Evolutionary conservation across 805 yeast genomes (phyloP).

Genomic region (Yamadazyma laniorum): DNA sequence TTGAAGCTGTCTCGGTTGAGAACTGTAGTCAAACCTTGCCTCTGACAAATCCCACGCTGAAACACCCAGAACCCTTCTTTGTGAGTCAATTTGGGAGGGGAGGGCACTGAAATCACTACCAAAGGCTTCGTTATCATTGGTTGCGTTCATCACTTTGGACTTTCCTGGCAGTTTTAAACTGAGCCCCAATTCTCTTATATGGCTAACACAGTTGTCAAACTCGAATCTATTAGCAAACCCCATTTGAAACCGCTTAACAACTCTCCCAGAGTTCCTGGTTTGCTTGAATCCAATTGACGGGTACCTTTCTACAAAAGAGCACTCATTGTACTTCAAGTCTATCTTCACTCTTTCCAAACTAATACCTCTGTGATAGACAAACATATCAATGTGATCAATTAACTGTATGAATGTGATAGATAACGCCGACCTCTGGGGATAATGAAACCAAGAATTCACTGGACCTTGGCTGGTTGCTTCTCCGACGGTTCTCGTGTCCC

Average conservation of each 20-base stretch:
- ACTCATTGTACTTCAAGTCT: not conserved
- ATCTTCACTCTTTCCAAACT: conserved; percentile 10
- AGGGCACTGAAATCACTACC: no score
- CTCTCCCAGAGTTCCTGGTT: conserved; percentile 17
- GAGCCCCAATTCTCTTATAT: conserved; percentile 2
- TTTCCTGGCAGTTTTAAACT: not conserved
- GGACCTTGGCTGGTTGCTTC: not conserved
- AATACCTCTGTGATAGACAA: conserved; percentile 11
- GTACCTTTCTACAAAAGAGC: conserved; percentile 19
- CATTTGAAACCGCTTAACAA: conserved; percentile 28
- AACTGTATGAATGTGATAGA: conserved; percentile 10
- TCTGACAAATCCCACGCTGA: not conserved
- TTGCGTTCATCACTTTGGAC: no score
- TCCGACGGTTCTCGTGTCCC: conserved; percentile 1
- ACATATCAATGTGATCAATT: conserved; percentile 10
- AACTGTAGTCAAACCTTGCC: no score
- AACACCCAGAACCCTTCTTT: not conserved
- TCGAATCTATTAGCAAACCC: conserved; percentile 16
- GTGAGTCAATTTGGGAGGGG: no score
- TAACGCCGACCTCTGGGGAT: conserved; percentile 21
- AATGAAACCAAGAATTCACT: conserved; percentile 27
- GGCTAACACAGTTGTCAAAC: conserved; percentile 8
- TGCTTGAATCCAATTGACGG: conserved; percentile 32
- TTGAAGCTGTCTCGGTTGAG: no score
- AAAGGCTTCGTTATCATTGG: no score